Percentiles rank a stretch among this genome's conserved stretches.
Conservation (phyloP, 2,329 filamentous ascomycete species). For the Ophiostoma piceae region DNA sequence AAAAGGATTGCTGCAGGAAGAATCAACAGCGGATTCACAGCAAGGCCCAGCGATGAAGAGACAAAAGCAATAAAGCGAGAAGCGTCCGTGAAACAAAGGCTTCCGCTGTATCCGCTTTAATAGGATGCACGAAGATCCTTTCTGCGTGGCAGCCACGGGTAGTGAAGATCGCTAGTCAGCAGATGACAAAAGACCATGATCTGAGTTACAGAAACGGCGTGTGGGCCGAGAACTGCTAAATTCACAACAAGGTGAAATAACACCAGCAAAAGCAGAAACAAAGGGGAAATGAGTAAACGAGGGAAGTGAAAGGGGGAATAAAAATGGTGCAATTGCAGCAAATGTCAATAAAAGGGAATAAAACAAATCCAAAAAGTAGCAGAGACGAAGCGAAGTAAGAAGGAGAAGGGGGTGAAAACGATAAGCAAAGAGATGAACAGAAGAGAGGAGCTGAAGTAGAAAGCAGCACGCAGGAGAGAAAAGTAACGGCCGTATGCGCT, state of each 20-base stretch:
- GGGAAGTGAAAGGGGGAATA: constrained; percentile 5
- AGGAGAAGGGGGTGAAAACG: background rate
- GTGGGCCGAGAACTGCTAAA: background rate
- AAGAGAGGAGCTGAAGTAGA: background rate
- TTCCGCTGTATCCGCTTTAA: background rate
- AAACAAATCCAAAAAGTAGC: background rate
- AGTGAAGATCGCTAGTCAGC: background rate
- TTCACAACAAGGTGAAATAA: background rate
- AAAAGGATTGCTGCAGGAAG: background rate
- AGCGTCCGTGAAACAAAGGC: background rate
- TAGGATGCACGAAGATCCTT: constrained; percentile 2
- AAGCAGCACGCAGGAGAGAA: background rate
- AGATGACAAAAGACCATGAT: background rate
- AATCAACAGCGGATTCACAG: background rate
- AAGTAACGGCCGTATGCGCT: background rate
- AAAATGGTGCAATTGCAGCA: constrained; percentile 5
- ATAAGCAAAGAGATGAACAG: background rate
- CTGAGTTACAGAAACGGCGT: background rate
- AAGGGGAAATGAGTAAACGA: background rate
- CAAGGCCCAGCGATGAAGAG: background rate
- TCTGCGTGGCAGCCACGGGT: constrained; percentile 15
- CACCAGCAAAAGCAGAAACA: background rate
- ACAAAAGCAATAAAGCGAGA: background rate
- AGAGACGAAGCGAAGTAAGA: background rate
- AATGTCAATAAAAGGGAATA: background rate